Percentiles rank a stretch among this genome's conserved stretches.
Conservation (phyloP, 768 basidiomycete species). For the Sutorius australiensis region DNA sequence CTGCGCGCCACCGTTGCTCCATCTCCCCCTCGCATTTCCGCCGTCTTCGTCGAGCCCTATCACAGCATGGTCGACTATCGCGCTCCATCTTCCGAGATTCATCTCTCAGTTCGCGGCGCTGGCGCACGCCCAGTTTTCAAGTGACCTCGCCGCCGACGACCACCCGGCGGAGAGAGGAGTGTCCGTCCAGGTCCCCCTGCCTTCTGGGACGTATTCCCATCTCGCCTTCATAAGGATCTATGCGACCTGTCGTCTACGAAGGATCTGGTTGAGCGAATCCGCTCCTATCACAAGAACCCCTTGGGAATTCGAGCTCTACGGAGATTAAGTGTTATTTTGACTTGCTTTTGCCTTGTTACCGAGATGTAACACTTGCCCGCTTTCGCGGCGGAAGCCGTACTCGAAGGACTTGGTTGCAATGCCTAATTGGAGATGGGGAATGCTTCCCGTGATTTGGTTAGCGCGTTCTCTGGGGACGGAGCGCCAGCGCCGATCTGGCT, state of each 20-base stretch:
- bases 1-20: constrained; percentile 52
- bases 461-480: constrained; percentile 10
- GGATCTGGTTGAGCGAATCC: constrained; percentile 71
- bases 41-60: constrained; percentile 49
- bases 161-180: constrained; percentile 21
- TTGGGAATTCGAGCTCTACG: constrained; percentile 77
- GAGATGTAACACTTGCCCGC: constrained; percentile 17
- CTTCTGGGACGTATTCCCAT: constrained; percentile 58
- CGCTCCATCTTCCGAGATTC: constrained; percentile 56
- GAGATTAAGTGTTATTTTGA: constrained; percentile 27
- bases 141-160: constrained; percentile 20
- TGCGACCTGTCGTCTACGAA: constrained; percentile 69
- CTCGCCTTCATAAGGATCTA: constrained; percentile 72
- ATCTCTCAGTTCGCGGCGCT: constrained; percentile 59
- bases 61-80: constrained; percentile 68
- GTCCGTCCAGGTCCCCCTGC: constrained; percentile 30
- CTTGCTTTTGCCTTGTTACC: constrained; percentile 12
- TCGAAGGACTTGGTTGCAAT: constrained; percentile 16
- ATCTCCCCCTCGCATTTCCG: constrained; percentile 69
- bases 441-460: constrained; percentile 16
- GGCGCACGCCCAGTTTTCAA: constrained; percentile 28
- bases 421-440: constrained; percentile 18
- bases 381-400: constrained; percentile 17
- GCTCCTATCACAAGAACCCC: constrained; percentile 51
- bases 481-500: constrained; percentile 22